Evolutionary conservation across 169 alveolate genomes (phyloP).

Genomic region (Eimeria acervulina): DNA sequence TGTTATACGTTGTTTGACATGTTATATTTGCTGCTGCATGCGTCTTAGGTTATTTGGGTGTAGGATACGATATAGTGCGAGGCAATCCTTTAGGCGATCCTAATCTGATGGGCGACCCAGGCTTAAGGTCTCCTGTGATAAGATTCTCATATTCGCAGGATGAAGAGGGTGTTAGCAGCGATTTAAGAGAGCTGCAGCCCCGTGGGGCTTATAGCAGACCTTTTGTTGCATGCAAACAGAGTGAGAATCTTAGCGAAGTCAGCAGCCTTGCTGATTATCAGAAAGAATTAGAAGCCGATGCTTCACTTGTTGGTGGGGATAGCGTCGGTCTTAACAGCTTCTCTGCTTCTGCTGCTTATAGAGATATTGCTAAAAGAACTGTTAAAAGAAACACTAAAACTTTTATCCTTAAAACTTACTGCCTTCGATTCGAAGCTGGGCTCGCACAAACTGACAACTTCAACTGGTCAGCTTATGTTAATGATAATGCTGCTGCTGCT

Average conservation of each 20-base stretch:
- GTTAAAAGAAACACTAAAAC: conserved; percentile 86
- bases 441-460: conserved; percentile 79
- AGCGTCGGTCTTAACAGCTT: conserved; percentile 87
- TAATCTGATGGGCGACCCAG: conserved; percentile 91
- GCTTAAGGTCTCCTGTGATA: conserved; percentile 91
- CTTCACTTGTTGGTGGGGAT: conserved; percentile 86
- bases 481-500: not conserved
- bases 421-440: conserved; percentile 91
- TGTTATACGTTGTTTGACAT: too few species aligned
- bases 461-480: conserved; percentile 47
- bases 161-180: conserved; percentile 86
- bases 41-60: conserved; percentile 90
- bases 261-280: conserved; percentile 87
- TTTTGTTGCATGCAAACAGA: conserved; percentile 90
- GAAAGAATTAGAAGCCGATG: conserved; percentile 89
- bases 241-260: conserved; percentile 87
- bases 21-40: too few species aligned
- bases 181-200: conserved; percentile 88
- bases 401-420: conserved; percentile 89
- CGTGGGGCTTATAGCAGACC: conserved; percentile 90
- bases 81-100: conserved; percentile 94
- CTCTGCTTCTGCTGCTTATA: conserved; percentile 92
- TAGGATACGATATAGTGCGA: conserved; percentile 90
- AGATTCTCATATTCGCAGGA: conserved; percentile 84
- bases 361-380: conserved; percentile 85